phyloP scores from a whole-genome alignment of 73 alveolate species.

The Chromera velia region DNA sequence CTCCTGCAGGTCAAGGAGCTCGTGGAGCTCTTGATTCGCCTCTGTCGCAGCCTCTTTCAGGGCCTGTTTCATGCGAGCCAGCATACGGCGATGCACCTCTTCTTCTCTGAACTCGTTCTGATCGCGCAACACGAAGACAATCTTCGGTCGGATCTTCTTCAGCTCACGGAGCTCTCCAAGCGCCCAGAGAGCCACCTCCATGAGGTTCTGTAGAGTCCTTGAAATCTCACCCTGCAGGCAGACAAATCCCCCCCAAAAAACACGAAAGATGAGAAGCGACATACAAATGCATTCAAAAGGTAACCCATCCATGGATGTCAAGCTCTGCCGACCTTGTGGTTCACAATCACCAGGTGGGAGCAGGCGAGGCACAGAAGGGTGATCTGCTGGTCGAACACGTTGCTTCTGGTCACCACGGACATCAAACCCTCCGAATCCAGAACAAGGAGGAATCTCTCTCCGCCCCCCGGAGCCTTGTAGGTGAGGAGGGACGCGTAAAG shows the following conservation, averaged over 20 bases:
- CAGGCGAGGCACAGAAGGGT: neutral
- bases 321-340: no score
- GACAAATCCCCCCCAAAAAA: no score
- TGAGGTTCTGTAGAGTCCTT: neutral
- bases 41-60: no score
- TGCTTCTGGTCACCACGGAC: neutral
- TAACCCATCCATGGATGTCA: no score
- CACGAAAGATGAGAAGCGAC: no score
- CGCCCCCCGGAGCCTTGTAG: neutral
- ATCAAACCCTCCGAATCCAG: neutral
- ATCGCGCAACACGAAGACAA: neutral
- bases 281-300: no score
- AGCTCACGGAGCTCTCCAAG: neutral
- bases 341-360: neutral
- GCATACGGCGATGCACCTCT: no score
- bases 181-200: neutral
- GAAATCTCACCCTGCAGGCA: neutral
- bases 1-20: no score
- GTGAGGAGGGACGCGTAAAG: neutral
- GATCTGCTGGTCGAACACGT: neutral
- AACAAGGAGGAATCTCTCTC: neutral
- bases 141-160: neutral
- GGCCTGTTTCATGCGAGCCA: no score
- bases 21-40: no score
- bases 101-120: neutral